phyloP scores from a whole-genome alignment of 495 filamentous ascomycete genomes.

The Penicillium maclennaniae region DNA sequence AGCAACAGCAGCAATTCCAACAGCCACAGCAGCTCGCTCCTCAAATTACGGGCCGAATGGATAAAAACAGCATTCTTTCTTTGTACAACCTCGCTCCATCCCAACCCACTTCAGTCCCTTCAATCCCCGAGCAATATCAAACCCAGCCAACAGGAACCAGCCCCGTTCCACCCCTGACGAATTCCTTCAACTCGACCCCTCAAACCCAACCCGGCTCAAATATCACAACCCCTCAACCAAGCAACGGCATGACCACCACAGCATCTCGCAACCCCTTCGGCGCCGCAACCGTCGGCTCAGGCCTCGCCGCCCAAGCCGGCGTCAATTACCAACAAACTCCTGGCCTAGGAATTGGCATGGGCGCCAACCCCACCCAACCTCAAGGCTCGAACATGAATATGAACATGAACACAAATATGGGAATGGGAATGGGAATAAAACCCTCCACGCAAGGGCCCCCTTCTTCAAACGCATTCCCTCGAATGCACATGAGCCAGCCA shows the following conservation, averaged over 20 bases:
- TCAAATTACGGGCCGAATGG: conserved; percentile 49
- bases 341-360: conserved; percentile 21
- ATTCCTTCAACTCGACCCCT: conserved; percentile 21
- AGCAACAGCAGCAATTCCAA: conserved; percentile 24
- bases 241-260: conserved; percentile 22
- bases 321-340: conserved; percentile 14
- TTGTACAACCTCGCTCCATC: conserved; percentile 80
- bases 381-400: conserved; percentile 8
- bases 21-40: conserved; percentile 37
- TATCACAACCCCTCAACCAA: conserved; percentile 33
- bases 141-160: conserved; percentile 18
- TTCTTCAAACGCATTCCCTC: conserved; percentile 16
- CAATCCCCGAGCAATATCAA: conserved; percentile 33
- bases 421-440: conserved; percentile 3
- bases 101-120: conserved; percentile 36
- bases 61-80: conserved; percentile 84
- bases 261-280: conserved; percentile 40
- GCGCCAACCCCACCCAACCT: conserved; percentile 8
- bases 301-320: conserved; percentile 24
- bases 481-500: conserved; percentile 75
- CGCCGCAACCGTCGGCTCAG: conserved; percentile 14
- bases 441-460: conserved; percentile 12
- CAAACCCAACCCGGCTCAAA: conserved; percentile 24
- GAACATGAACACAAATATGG: no score
- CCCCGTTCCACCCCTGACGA: conserved; percentile 20